Evolutionary conservation across 768 basidiomycete genomes (phyloP), one percentile per base, ranked within the genome.

Genomic region (Tulasnella sp.): DNA sequence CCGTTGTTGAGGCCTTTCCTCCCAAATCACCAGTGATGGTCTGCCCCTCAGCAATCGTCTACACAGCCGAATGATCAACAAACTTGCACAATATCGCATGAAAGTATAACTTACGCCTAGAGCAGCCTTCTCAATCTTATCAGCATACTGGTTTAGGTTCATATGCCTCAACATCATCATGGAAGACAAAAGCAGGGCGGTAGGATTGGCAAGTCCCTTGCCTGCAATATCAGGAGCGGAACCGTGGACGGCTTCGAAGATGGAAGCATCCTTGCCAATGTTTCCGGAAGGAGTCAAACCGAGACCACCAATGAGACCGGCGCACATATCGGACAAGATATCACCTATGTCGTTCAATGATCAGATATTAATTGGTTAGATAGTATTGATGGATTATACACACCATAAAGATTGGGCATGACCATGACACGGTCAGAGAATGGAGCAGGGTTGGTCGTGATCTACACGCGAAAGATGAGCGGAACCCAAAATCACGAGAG

Each of bases 171-270:
- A 66, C 93, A 98, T 96, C 95, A 98, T 98, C 56, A 98, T 69
- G 52, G 89, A 90, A 56, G 88, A 92, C 57, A 99, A 67, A 46
- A 99, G 72, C 39, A 99, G 76, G 3, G 95, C 95, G n/a, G 95
- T 98, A n/a, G 95, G 95, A 73, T 99, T 99, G 62, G 95, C 93
- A 59, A 90, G 71, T 56, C 88, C 88, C 64, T 89, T 86, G 61
- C 87, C 84, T 83, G 88, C 93, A 63, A 98, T 99, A 66, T 98
- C 95, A n/a, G 95, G 93, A 5, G 95, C 95, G 16, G 92, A 96
- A 51, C 95, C 95, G 68, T 99, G 95, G 9, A 99, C 95, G 56
- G 95, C 95, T 70, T 99, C 95, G 60, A 98, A 99, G 66, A 99
- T 99, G 49, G 92, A 96, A 31, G 95, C 95, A 66, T 96, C 91